phyloP scores from a whole-genome alignment of 345 rosid species.

The Populus nigra region DNA sequence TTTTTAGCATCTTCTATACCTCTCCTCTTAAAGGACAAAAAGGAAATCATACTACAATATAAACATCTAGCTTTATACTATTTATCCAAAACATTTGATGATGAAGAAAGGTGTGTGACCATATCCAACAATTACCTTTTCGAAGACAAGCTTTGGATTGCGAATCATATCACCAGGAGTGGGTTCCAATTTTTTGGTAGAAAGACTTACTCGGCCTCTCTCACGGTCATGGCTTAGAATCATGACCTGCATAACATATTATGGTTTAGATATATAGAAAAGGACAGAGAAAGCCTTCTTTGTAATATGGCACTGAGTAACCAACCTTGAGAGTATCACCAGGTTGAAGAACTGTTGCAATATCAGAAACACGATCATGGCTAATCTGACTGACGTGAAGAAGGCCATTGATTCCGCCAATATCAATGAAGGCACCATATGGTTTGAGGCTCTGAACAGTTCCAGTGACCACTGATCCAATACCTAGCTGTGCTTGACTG shows the following conservation, averaged over 20 bases:
- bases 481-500: slow-evolving; percentile 92
- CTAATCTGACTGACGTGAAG: slow-evolving; percentile 98
- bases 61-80: not conserved
- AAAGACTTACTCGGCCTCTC: slow-evolving; percentile 94
- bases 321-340: slow-evolving; percentile 86
- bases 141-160: slow-evolving; percentile 94
- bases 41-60: not conserved
- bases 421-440: slow-evolving; percentile 94
- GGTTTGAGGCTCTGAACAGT: slow-evolving; percentile 95
- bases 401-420: slow-evolving; percentile 95
- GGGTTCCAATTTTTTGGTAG: slow-evolving; percentile 95
- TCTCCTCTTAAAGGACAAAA: not conserved
- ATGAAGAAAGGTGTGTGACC: not conserved
- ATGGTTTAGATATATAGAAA: not conserved
- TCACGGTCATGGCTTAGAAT: slow-evolving; percentile 96
- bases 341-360: slow-evolving; percentile 96
- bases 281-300: not conserved
- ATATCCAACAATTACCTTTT: slow-evolving; percentile 57
- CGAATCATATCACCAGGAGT: slow-evolving; percentile 99
- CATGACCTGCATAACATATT: slow-evolving; percentile 62
- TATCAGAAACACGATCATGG: slow-evolving; percentile 90
- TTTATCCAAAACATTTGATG: not conserved
- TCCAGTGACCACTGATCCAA: slow-evolving; percentile 87
- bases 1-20: not conserved
- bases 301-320: not conserved